These are phyloP conservation scores for Coemansia sp. DNA, from an alignment of 192 early-diverging fungal genomes.

Conservation along the genomic window DNA sequence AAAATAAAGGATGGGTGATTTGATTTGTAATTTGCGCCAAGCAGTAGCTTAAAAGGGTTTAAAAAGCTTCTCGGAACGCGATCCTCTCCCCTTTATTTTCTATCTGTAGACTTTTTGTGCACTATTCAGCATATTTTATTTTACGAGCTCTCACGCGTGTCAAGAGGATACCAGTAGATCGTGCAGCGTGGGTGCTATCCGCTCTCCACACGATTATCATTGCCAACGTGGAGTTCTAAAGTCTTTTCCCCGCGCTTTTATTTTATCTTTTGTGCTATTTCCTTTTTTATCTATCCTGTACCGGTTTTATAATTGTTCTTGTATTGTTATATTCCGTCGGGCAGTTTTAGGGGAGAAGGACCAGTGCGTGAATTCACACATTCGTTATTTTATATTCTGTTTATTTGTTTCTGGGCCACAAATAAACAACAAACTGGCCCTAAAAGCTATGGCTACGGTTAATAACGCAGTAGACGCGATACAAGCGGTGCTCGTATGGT, in stretches of 20 bases:
- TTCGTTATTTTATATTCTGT: background rate
- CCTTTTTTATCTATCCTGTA: background rate
- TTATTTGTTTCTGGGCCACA: background rate
- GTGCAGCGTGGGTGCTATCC: background rate
- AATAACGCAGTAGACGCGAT: constrained; percentile 2
- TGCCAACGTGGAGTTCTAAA: background rate
- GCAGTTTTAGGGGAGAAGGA: too few relatives aligned
- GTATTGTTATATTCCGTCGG: too few relatives aligned
- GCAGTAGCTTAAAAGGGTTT: background rate
- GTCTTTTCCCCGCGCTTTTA: background rate
- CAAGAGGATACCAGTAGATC: too few relatives aligned
- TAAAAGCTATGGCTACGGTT: background rate
- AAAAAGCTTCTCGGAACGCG: background rate
- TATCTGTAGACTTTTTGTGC: background rate
- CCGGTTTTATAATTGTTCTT: too few relatives aligned
- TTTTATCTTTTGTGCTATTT: background rate
- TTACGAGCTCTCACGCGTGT: too few relatives aligned
- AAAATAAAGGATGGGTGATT: background rate
- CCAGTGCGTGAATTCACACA: background rate
- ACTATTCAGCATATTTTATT: background rate
- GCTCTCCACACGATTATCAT: background rate
- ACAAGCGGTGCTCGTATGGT: constrained; percentile 8
- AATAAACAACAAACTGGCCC: background rate
- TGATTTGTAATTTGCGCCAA: background rate
- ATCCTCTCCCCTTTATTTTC: background rate